Percentiles rank a stretch among this genome's conserved stretches.
Evolutionary conservation across 1,284 basidiomycete genomes (phyloP).

Genomic region (Coniferiporia sulphurascens): DNA sequence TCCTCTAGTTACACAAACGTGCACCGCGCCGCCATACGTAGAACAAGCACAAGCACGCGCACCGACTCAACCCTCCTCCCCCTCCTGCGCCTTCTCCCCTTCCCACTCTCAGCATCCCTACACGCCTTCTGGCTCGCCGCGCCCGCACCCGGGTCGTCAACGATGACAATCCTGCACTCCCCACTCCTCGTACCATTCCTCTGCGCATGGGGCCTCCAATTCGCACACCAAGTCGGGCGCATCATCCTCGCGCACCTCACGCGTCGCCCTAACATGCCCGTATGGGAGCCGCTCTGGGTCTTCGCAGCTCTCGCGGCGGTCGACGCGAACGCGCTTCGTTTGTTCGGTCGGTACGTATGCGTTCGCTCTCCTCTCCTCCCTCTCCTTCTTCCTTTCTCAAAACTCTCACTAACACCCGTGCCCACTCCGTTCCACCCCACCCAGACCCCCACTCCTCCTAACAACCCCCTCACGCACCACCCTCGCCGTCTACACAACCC

Average conservation of each 20-base stretch:
- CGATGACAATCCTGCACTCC: slow-evolving; percentile 43
- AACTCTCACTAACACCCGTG: not conserved
- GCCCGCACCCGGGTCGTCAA: slow-evolving; percentile 59
- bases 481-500: slow-evolving; percentile 65
- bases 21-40: slow-evolving; percentile 39
- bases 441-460: slow-evolving; percentile 68
- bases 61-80: slow-evolving; percentile 62
- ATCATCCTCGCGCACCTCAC: slow-evolving; percentile 95
- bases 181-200: slow-evolving; percentile 83
- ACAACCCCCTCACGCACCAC: slow-evolving; percentile 52
- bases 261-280: slow-evolving; percentile 60
- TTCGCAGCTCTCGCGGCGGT: slow-evolving; percentile 75
- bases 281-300: slow-evolving; percentile 84
- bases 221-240: slow-evolving; percentile 83
- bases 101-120: slow-evolving; percentile 62
- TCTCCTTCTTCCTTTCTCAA: slow-evolving; percentile 13
- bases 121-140: slow-evolving; percentile 80
- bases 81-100: slow-evolving; percentile 75
- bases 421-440: not conserved
- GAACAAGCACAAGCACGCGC: no score
- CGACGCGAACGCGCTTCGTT: slow-evolving; percentile 72
- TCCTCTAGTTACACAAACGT: slow-evolving; percentile 70
- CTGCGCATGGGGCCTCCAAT: slow-evolving; percentile 85
- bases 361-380: not conserved
- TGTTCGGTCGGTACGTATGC: slow-evolving; percentile 61